Conservation (phyloP, 345 rosid species). For the Hypericum androsaemum region DNA sequence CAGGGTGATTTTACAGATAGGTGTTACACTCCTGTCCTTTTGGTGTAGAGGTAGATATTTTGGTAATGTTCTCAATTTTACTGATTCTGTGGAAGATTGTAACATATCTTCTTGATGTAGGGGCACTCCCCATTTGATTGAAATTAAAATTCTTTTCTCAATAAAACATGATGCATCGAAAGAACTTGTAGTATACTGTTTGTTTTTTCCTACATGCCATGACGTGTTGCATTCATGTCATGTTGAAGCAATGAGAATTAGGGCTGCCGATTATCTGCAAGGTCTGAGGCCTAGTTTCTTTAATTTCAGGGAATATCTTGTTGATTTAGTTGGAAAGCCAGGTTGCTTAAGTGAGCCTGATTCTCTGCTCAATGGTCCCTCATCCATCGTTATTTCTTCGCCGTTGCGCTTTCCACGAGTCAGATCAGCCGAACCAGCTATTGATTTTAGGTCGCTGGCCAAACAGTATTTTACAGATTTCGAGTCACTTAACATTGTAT, state of each 20-base stretch:
- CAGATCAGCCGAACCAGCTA: slow-evolving; percentile 50
- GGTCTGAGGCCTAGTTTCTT: slow-evolving; percentile 21
- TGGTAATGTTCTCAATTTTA: no score
- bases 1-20: no score
- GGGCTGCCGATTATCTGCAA: background rate
- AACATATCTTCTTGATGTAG: no score
- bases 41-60: no score
- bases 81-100: no score
- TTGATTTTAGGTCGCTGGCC: slow-evolving; percentile 81
- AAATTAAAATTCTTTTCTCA: no score
- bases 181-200: no score
- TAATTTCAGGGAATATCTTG: slow-evolving; percentile 80
- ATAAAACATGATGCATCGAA: no score
- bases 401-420: slow-evolving; percentile 88
- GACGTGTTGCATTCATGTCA: no score
- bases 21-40: no score
- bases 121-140: no score
- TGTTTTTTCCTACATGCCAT: no score
- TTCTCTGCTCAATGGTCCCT: slow-evolving; percentile 95
- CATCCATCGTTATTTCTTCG: slow-evolving; percentile 83
- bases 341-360: slow-evolving; percentile 86
- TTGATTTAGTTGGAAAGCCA: slow-evolving; percentile 88
- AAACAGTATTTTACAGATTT: slow-evolving; percentile 79
- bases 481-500: slow-evolving; percentile 67
- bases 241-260: background rate